phyloP scores from a whole-genome alignment of 371 early-diverging fungal genomes.

The Mortierella sp. region DNA sequence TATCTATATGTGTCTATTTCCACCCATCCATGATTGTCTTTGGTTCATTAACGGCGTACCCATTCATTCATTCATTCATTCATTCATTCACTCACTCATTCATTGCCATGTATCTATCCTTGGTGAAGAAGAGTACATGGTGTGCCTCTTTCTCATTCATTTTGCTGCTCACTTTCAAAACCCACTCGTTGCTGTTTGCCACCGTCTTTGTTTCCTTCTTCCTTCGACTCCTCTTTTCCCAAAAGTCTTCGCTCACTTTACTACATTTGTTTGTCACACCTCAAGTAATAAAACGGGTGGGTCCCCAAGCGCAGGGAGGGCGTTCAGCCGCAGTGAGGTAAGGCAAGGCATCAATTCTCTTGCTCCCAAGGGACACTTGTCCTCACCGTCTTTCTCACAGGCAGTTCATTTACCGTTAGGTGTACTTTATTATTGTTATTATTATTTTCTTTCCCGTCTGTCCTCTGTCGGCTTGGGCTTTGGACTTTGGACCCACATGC shows the following conservation, averaged over 20 bases:
- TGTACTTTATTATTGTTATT: too few relatives aligned
- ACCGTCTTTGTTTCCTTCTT: not conserved
- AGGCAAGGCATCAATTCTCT: not conserved
- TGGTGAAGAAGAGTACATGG: not conserved
- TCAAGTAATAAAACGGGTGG: not conserved
- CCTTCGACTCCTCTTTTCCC: not conserved
- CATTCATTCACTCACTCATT: not conserved
- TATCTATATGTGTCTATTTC: not conserved
- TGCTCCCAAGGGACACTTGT: conserved; percentile 4
- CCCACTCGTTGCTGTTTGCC: not conserved
- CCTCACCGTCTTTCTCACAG: not conserved
- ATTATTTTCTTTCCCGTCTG: not conserved
- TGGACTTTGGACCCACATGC: conserved; percentile 1
- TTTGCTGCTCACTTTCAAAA: not conserved
- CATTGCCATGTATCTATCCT: not conserved
- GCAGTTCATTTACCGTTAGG: not conserved
- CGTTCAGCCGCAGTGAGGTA: not conserved
- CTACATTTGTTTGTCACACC: not conserved
- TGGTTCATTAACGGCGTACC: too few relatives aligned
- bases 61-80: too few relatives aligned
- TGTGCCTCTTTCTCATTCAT: not conserved
- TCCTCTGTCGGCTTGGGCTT: not conserved
- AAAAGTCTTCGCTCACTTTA: not conserved
- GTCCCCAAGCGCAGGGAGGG: conserved; percentile 6
- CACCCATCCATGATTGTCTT: too few relatives aligned